These are phyloP conservation scores for Patellaria atrata DNA, from an alignment of 495 filamentous ascomycete species.

Conservation along the genomic window DNA sequence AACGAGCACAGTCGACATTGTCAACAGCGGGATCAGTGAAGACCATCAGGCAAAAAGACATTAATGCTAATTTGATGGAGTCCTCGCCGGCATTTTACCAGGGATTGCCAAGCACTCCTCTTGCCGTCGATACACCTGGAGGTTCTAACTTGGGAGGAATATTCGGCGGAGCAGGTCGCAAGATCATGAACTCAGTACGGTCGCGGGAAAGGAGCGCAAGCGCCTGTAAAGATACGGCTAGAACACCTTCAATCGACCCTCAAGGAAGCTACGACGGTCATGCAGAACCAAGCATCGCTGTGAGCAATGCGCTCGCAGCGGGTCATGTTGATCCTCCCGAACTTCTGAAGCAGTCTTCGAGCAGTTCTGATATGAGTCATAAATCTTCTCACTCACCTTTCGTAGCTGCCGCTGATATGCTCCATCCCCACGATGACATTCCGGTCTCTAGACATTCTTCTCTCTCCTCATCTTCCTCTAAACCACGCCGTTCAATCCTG, in stretches of 20 bases:
- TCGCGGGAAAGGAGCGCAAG: constrained; percentile 29
- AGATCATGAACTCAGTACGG: constrained; percentile 33
- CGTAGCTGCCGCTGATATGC: no score
- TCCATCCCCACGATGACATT: no score
- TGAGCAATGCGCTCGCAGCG: constrained; percentile 24
- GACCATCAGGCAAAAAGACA: constrained; percentile 30
- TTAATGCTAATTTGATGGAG: constrained; percentile 15
- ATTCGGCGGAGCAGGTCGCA: constrained; percentile 40
- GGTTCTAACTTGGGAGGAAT: constrained; percentile 39
- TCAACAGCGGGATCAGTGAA: constrained; percentile 48
- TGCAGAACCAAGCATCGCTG: constrained; percentile 25
- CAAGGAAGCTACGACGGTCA: constrained; percentile 25
- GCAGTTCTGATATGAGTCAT: no score
- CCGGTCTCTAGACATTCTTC: no score
- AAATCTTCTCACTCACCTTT: constrained; percentile 16
- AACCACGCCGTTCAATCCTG: no score
- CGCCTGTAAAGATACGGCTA: constrained; percentile 29
- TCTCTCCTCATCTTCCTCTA: no score
- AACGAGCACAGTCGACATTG: constrained; percentile 40
- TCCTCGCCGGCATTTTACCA: constrained; percentile 23
- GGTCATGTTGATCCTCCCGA: constrained; percentile 27
- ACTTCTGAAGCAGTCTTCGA: no score
- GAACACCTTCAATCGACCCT: constrained; percentile 33
- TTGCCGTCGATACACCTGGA: constrained; percentile 35
- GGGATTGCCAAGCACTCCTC: constrained; percentile 32